Evolutionary conservation across 2,329 filamentous ascomycete species (phyloP).

Genomic region (Trichoderma gracile): DNA sequence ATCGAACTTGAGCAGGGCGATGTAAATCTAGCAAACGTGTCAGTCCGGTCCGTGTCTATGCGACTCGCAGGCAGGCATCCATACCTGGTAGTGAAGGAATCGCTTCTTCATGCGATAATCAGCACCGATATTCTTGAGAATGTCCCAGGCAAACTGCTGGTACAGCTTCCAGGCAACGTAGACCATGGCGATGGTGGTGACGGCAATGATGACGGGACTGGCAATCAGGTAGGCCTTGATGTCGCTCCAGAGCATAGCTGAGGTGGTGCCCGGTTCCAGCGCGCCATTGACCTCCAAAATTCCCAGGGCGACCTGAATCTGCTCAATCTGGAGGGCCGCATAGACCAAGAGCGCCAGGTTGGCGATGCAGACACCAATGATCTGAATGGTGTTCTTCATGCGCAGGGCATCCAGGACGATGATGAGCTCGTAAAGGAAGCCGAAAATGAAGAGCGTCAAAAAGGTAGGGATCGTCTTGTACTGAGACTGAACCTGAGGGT

Average conservation of each 20-base stretch:
- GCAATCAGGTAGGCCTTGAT: constrained; percentile 78
- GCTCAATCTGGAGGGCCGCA: constrained; percentile 87
- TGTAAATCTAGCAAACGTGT: constrained; percentile 72
- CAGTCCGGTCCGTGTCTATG: constrained; percentile 25
- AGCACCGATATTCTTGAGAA: constrained; percentile 98
- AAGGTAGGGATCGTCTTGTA: constrained; percentile 86
- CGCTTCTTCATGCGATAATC: constrained; percentile 96
- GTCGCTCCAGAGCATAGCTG: constrained; percentile 62
- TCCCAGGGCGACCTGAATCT: constrained; percentile 74
- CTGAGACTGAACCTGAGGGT: constrained; percentile 49
- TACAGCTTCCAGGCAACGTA: constrained; percentile 93
- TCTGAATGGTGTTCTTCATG: constrained; percentile 96
- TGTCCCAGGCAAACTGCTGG: constrained; percentile 98
- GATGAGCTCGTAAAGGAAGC: constrained; percentile 87
- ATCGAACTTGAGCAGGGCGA: constrained; percentile 96
- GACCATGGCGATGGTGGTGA: constrained; percentile 70
- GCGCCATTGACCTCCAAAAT: constrained; percentile 49
- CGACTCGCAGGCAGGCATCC: constrained; percentile 26
- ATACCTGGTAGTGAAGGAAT: constrained; percentile 92
- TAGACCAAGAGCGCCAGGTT: constrained; percentile 92
- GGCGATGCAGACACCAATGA: constrained; percentile 91
- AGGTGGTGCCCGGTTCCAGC: constrained; percentile 43
- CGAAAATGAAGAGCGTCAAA: constrained; percentile 94
- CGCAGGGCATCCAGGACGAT: constrained; percentile 92
- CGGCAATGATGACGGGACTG: constrained; percentile 78